These are phyloP conservation scores for Exsudoporus frostii DNA, from an alignment of 768 basidiomycete species.

Conservation along the genomic window DNA sequence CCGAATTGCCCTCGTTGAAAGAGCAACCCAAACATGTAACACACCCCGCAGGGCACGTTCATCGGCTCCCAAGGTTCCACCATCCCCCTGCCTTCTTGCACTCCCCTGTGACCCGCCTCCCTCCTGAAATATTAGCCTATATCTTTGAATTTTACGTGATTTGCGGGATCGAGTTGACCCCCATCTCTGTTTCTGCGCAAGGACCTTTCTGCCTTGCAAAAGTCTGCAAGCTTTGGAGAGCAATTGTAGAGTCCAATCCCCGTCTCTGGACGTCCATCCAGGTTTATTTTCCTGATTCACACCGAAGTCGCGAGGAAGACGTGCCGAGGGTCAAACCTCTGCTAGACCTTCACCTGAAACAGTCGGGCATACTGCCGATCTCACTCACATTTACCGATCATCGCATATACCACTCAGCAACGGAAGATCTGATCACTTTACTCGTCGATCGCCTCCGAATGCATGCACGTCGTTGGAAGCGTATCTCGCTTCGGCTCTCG, in stretches of 20 bases:
- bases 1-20: neutral
- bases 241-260: conserved; percentile 8
- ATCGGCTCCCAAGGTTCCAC: neutral
- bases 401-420: conserved; percentile 7
- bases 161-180: neutral
- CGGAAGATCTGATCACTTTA: conserved; percentile 5
- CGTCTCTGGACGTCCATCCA: conserved; percentile 24
- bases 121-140: conserved; percentile 35
- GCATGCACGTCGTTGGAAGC: conserved; percentile 19
- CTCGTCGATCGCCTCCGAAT: conserved; percentile 12
- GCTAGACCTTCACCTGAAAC: conserved; percentile 12
- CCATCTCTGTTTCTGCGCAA: neutral
- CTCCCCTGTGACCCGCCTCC: conserved; percentile 11
- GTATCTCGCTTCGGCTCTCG: conserved; percentile 10
- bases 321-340: neutral
- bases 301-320: neutral
- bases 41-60: neutral
- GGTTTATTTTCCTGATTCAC: conserved; percentile 7
- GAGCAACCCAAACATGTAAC: neutral
- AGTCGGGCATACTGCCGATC: conserved; percentile 14
- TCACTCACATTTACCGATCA: conserved; percentile 19
- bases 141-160: conserved; percentile 12
- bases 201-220: conserved; percentile 13
- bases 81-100: neutral
- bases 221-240: conserved; percentile 23